phyloP scores from a whole-genome alignment of 768 basidiomycete genomes.

The Roridomyces roridus region DNA sequence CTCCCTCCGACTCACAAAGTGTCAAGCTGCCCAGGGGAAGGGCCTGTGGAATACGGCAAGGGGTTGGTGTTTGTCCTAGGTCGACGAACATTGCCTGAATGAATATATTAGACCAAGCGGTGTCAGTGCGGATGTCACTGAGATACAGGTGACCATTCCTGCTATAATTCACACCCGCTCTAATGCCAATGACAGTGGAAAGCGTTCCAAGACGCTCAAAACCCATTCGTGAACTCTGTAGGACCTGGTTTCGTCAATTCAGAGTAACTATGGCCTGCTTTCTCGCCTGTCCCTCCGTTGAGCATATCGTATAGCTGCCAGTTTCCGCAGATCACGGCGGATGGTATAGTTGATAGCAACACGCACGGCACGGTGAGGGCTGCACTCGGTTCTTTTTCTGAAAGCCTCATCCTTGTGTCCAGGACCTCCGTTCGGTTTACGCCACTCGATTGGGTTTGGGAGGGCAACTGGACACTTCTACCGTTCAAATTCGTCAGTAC shows the following conservation, averaged over 20 bases:
- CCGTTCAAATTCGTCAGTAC: conserved; percentile 44
- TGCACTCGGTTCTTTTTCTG: neutral
- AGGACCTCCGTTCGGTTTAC: conserved; percentile 55
- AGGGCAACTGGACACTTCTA: conserved; percentile 35
- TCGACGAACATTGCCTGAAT: conserved; percentile 34
- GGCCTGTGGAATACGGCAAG: conserved; percentile 37
- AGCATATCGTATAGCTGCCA: conserved; percentile 43
- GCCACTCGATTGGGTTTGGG: conserved; percentile 46
- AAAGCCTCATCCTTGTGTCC: neutral
- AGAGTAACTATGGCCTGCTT: conserved; percentile 36
- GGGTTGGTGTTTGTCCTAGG: conserved; percentile 12
- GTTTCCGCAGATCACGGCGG: conserved; percentile 54
- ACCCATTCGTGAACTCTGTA: conserved; percentile 49
- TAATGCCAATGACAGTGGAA: conserved; percentile 42
- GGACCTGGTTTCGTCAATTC: conserved; percentile 52
- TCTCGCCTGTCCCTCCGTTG: neutral
- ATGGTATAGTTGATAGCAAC: conserved; percentile 50
- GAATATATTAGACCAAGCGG: conserved; percentile 28
- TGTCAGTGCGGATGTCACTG: conserved; percentile 33
- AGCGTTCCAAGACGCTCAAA: conserved; percentile 41
- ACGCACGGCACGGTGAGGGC: conserved; percentile 47
- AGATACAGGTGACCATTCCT: conserved; percentile 38
- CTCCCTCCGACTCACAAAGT: neutral
- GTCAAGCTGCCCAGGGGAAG: conserved; percentile 43
- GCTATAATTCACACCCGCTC: neutral